Base-by-base conservation (phyloP, 208 protist species). In the Vickermania spadyakhi region DNA sequence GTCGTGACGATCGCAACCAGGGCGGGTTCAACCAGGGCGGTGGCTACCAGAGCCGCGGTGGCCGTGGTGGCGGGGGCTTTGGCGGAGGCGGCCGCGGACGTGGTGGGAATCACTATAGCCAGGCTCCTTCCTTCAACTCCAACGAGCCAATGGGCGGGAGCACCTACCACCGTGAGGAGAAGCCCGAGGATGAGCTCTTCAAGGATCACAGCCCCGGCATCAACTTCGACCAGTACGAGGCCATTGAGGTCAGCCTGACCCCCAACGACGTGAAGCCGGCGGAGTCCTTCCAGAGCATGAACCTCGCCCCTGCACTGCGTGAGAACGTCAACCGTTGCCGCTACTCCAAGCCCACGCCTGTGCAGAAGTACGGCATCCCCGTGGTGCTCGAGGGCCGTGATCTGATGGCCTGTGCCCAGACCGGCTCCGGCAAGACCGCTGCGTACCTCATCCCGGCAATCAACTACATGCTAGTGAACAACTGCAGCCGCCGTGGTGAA, bases 371-470 rank as follows among this genome's bases (percentile, higher is more conserved):
- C 67, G 86, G 97, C 58, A 97, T 99, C 56, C 97, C 98, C 54
- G 96, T 97, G 63, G 93, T 98, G 14, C 28, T 92, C 2, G 64
- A 74, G 5, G 87, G 91, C 23, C 66, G 93, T 36, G 98, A 99
- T 74, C 69, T 99, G 2, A 99, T 99, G 97, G 96, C 95, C 2
- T 99, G 98, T 67, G 98, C 98, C 3, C 98, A 99, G 83, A 99
- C 98, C 22, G 98, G 97, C 56, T 99, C 97, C 18, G 98, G 98
- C 59, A 99, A 99, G 83, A 99, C 98, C 1, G 97, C 97, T 26
- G 97, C 97, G 22, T 99, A 99, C 79, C 79, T 99, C 1, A 73
- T 99, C 22, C 98, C 98, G 18, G 96, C 97, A 31, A 96, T 99
- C 56, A 91, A 90, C 64, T 82, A 83, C 54, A 89, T 94, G 70